Base-by-base conservation (phyloP, 768 basidiomycete genomes). In the Pisolithus albus region DNA sequence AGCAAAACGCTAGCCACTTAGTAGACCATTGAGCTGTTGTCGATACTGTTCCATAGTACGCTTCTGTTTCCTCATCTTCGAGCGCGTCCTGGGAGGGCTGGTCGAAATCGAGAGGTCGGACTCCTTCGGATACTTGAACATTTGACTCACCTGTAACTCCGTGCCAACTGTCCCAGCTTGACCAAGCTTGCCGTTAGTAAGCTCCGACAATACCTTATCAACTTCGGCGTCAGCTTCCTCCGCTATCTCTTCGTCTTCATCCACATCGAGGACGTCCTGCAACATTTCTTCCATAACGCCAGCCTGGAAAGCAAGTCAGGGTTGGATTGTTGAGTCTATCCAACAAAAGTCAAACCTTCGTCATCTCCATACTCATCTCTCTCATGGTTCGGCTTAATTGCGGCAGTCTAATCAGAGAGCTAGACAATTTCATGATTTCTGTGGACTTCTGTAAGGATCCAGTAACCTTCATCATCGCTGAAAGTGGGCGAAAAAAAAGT, bases 361-460 rank as follows among this genome's bases (percentile, higher is more conserved):
- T 98, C 96, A 98, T 97, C 70, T 99, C 96, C 86, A 94, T 92
- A 60, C 88, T 92, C 92, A 99, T 94, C 63, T 96, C 88, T 34
- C 92, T 81, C 96, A 99, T 99, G 1, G 82, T 80, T 56, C 83
- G 85, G 69, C 86, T 88, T 45, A 98, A 82, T 66, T 98, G 92
- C 16, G 96, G 96, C 15, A 99, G 76, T 61, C 84, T 93, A 57
- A 98, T 75, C 44, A 98, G 78, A 24, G 86, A 73, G 71, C 95
- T 98, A n/a, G 93, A 94, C 39, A 94, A 76, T 71, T 88, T 98
- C 94, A 99, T 98, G 55, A 98, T 97, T 67, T 98, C 94, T 1
- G 95, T 93, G 7, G 93, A 96, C 69, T 93, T 96, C 71, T 97
- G 95, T 55, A 99, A 74, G 6, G 94, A 82, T n/a, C 96, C 96